These are phyloP conservation scores for Silene conica DNA, from an alignment of 148 eudicot species.

Conservation along the genomic window DNA sequence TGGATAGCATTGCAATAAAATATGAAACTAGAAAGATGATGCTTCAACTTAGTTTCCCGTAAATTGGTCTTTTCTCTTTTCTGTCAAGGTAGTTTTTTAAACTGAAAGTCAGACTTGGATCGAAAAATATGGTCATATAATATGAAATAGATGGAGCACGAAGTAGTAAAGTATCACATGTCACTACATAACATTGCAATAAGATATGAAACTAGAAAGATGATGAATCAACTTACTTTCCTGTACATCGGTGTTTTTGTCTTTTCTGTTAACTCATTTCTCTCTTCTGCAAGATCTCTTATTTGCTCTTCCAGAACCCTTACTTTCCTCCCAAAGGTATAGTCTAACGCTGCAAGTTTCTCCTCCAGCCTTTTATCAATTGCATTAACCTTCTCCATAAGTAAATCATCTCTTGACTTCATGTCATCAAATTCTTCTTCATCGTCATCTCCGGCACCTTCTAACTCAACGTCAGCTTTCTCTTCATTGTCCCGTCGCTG, in stretches of 20 bases:
- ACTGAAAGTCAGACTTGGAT: background rate
- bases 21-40: background rate
- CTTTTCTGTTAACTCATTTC: constrained; percentile 81
- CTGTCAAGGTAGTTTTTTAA: no score
- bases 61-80: no score
- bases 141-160: background rate
- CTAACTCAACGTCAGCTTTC: constrained; percentile 25
- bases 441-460: constrained; percentile 41
- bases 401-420: constrained; percentile 82
- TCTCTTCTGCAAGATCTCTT: constrained; percentile 87
- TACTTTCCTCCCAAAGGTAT: constrained; percentile 90
- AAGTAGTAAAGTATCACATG: background rate
- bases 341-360: constrained; percentile 75
- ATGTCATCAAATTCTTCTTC: constrained; percentile 74
- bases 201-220: background rate
- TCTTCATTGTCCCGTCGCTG: background rate
- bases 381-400: constrained; percentile 65
- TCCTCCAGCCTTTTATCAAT: constrained; percentile 75
- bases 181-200: background rate
- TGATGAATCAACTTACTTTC: constrained; percentile 54
- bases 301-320: constrained; percentile 86
- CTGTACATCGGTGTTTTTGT: constrained; percentile 69
- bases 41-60: no score
- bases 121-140: background rate
- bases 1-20: background rate